Evolutionary conservation across 495 filamentous ascomycete genomes (phyloP), one percentile per base, ranked within the genome.

Genomic region (Trichocladium antarcticum): DNA sequence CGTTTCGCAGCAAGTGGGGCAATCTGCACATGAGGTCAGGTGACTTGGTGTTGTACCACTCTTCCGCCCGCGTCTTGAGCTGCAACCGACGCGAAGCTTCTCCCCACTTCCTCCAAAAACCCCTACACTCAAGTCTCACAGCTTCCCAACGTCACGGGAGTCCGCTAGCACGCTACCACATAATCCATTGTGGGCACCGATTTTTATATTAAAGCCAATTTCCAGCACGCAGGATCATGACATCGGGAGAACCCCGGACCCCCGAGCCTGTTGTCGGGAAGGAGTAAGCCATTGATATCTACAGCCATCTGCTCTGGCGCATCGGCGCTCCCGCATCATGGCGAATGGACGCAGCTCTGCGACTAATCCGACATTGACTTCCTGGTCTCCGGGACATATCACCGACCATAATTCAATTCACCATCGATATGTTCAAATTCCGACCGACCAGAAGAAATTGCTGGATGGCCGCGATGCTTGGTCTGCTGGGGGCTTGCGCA

Each of bases 371-470:
- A 19, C 7, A 22, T 42, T 35, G 37, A 11, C 31, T 10, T 27
- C 37, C 15, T 55, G 56, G 53, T 53, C 48, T 17, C 56, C 56
- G 9, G 12, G 1, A 6, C 10, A 5, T 1, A 3, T 22, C n/a
- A 1, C 6, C 9, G 22, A 36, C 4, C 28, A 17, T 7, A 17
- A 22, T 15, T 49, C 11, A 28, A 57, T 64, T 1, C 44, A 24
- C 9, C 52, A 31, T 12, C 51, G 42, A 1, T 53, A 36, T 15
- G 12, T 64, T 35, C 51, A 27, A n/a, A 77, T 88, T 38, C 75
- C 78, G 6, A 71, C 64, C 29, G 74, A 78, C 14, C 87, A 94
- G 57, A 63, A 66, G 41, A 56, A 67, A 16, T 59, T 89, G 15
- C 60, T 93, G 4, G 70, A 77, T 14, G 58, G 64, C 2, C 50